A percentile compares a stretch with the other conserved stretches of the same genome.
Evolutionary conservation across 495 filamentous ascomycete species (phyloP).

Genomic region (Cercophora samala): DNA sequence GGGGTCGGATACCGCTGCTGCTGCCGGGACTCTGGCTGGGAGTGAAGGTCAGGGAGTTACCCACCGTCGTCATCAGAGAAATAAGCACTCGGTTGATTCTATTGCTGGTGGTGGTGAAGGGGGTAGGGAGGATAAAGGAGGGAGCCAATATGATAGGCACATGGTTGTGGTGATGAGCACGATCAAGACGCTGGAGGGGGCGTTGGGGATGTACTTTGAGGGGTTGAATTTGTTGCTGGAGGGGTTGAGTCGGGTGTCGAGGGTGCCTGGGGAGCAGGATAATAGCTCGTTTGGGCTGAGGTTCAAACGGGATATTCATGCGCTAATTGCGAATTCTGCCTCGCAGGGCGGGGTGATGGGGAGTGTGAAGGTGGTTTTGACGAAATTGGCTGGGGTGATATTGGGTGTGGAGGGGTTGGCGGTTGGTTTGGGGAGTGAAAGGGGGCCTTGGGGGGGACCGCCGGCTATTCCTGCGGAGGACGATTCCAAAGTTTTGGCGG

Average conservation of each 20-base stretch:
- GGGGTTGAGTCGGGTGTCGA: constrained; percentile 29
- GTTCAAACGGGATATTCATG: constrained; percentile 60
- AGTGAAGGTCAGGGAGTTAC: constrained; percentile 8
- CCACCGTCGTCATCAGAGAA: neutral
- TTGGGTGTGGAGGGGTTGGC: neutral
- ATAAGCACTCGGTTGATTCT: neutral
- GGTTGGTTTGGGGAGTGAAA: constrained; percentile 8
- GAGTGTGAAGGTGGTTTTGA: constrained; percentile 53
- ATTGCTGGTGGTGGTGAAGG: neutral
- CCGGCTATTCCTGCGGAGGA: constrained; percentile 24
- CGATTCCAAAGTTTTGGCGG: constrained; percentile 34
- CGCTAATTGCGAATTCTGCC: constrained; percentile 63
- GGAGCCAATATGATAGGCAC: constrained; percentile 32
- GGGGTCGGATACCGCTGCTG: neutral
- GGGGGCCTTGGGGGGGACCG: constrained; percentile 17
- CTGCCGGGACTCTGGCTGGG: too few species aligned
- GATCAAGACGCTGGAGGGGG: constrained; percentile 49
- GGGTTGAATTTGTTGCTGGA: constrained; percentile 45
- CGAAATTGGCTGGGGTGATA: constrained; percentile 51
- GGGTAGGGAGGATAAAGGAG: neutral
- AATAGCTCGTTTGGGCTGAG: constrained; percentile 42
- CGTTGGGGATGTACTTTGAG: constrained; percentile 48
- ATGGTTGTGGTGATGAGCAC: constrained; percentile 44
- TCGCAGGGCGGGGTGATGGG: constrained; percentile 49
- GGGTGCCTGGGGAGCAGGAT: constrained; percentile 17